phyloP scores from a whole-genome alignment of 768 basidiomycete species.

The Lentinula boryana region DNA sequence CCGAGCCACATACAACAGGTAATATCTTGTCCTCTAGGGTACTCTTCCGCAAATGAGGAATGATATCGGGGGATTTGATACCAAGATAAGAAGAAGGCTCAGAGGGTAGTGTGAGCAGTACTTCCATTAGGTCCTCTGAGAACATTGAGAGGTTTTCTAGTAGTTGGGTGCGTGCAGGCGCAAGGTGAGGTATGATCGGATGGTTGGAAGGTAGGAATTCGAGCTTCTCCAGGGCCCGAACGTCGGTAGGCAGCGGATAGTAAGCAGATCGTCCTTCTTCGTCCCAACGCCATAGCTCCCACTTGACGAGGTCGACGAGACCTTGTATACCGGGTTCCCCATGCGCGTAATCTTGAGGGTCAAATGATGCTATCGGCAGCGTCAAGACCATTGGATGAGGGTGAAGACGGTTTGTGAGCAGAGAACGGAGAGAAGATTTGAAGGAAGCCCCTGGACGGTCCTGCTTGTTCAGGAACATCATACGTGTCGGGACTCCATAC shows the following conservation, averaged over 20 bases:
- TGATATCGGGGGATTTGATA: constrained; percentile 45
- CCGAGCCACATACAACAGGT: constrained; percentile 81
- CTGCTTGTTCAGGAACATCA: constrained; percentile 84
- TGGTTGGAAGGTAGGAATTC: constrained; percentile 50
- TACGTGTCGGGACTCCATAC: constrained; percentile 71
- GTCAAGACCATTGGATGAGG: constrained; percentile 63
- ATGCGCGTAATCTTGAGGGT: constrained; percentile 53
- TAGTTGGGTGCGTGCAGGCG: constrained; percentile 61
- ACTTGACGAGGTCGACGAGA: constrained; percentile 75
- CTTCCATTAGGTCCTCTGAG: constrained; percentile 76
- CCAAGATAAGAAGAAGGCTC: constrained; percentile 60
- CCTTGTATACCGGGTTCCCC: constrained; percentile 86
- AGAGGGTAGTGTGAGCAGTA: constrained; percentile 50
- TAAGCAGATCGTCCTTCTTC: constrained; percentile 37
- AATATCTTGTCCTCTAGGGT: constrained; percentile 62
- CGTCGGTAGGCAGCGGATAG: constrained; percentile 45
- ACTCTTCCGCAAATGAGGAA: constrained; percentile 61
- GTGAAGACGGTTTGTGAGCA: constrained; percentile 72
- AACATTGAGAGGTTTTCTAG: constrained; percentile 78
- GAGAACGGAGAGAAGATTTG: constrained; percentile 60
- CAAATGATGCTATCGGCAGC: constrained; percentile 76
- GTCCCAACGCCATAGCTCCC: constrained; percentile 79
- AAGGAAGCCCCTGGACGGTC: constrained; percentile 85
- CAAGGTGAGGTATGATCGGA: constrained; percentile 62
- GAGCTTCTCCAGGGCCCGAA: constrained; percentile 33